Conservation (phyloP, 495 filamentous ascomycete genomes). For the Penicillium cataractarum region DNA sequence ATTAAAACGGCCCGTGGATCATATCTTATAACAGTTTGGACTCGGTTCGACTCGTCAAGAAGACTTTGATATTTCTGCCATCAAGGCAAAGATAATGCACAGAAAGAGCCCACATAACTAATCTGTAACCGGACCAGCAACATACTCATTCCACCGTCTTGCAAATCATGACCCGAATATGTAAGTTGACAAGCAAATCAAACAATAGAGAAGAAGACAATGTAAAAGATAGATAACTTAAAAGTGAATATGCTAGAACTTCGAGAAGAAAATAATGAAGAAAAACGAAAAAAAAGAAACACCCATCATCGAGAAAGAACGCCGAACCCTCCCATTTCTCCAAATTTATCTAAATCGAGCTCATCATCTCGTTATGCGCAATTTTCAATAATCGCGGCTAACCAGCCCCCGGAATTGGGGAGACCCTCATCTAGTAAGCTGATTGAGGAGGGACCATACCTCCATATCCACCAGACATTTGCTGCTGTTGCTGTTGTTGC, state of each 20-base stretch:
- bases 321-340: slow-evolving; percentile 40
- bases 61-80: background rate
- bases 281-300: slow-evolving; percentile 18
- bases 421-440: slow-evolving; percentile 28
- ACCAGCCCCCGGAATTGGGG: background rate
- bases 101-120: background rate
- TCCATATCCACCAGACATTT: slow-evolving; percentile 47
- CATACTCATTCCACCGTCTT: background rate
- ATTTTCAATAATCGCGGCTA: background rate
- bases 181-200: background rate
- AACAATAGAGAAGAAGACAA: background rate
- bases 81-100: background rate
- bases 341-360: slow-evolving; percentile 33
- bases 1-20: no score
- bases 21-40: no score
- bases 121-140: background rate
- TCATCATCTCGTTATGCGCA: slow-evolving; percentile 39
- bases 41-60: no score
- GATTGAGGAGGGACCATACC: slow-evolving; percentile 47
- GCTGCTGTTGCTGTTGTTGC: slow-evolving; percentile 49
- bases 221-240: background rate
- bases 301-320: slow-evolving; percentile 35
- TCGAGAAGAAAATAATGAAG: slow-evolving; percentile 20
- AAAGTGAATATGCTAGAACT: background rate
- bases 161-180: background rate